Conservation (phyloP, 2,329 filamentous ascomycete genomes). For the Cladosporium phlei region DNA sequence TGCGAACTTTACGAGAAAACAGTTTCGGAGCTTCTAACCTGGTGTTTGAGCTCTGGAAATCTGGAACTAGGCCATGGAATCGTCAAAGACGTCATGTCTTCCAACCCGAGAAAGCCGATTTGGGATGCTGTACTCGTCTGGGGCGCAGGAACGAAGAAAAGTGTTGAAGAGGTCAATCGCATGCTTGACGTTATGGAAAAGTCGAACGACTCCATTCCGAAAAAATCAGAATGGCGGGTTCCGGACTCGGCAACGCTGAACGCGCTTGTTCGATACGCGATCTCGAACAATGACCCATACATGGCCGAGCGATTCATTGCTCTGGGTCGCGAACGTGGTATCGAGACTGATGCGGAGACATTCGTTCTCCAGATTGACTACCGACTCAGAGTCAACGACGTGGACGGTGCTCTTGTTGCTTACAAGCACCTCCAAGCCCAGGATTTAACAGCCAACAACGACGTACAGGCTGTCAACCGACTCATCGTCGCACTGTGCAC, state of each 20-base stretch:
- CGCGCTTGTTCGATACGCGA: slow-evolving; percentile 65
- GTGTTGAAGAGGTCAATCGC: slow-evolving; percentile 65
- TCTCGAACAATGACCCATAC: slow-evolving; percentile 63
- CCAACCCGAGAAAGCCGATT: slow-evolving; percentile 30
- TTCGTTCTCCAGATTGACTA: slow-evolving; percentile 72
- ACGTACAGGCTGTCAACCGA: slow-evolving; percentile 62
- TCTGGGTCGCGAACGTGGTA: slow-evolving; percentile 60
- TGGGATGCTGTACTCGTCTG: slow-evolving; percentile 74
- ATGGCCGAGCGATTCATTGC: slow-evolving; percentile 68
- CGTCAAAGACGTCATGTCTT: slow-evolving; percentile 41
- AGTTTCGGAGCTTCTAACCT: slow-evolving; percentile 18
- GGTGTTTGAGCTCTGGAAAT: slow-evolving; percentile 44
- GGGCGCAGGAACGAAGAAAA: slow-evolving; percentile 67
- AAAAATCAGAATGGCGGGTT: slow-evolving; percentile 40
- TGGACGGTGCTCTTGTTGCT: slow-evolving; percentile 63
- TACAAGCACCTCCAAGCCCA: slow-evolving; percentile 59
- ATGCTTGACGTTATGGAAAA: slow-evolving; percentile 64
- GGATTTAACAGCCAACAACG: slow-evolving; percentile 54
- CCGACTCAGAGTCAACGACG: slow-evolving; percentile 65
- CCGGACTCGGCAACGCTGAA: slow-evolving; percentile 74
- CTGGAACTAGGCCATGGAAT: slow-evolving; percentile 58
- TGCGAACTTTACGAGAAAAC: not conserved
- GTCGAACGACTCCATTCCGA: slow-evolving; percentile 29
- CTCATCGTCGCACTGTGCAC: slow-evolving; percentile 66
- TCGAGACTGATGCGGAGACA: slow-evolving; percentile 65